Conservation (phyloP, 83 land plant genomes). For the Larix sibirica region DNA sequence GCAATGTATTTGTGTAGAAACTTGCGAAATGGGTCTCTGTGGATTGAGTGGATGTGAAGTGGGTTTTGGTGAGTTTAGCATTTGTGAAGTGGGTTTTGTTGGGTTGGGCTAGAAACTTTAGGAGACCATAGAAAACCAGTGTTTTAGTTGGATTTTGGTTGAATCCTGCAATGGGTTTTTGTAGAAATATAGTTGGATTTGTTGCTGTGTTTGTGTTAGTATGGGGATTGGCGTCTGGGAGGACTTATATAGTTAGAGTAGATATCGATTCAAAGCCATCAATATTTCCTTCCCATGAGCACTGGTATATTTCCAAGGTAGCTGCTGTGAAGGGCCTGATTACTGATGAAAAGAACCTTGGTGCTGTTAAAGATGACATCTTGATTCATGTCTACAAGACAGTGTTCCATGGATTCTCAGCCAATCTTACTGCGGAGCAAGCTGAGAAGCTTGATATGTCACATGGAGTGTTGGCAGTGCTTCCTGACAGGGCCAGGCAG, state of each 20-base stretch:
- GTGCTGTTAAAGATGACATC: not conserved
- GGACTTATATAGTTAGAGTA: constrained; percentile 21
- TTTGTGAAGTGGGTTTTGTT: too few relatives aligned
- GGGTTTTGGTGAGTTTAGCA: too few relatives aligned
- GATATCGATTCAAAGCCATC: constrained; percentile 13
- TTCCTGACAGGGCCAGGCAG: constrained; percentile 54
- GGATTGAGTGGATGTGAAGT: too few relatives aligned
- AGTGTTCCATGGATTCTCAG: constrained; percentile 81
- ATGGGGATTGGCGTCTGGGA: too few relatives aligned
- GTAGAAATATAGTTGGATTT: too few relatives aligned
- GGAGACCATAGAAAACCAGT: too few relatives aligned
- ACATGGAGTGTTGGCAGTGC: constrained; percentile 56
- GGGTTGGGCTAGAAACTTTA: too few relatives aligned
- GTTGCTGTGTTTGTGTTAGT: too few relatives aligned
- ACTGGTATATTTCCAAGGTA: constrained; percentile 17
- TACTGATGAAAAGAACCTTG: not conserved
- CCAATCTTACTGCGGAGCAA: constrained; percentile 29
- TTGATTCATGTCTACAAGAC: constrained; percentile 62
- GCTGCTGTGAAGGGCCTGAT: constrained; percentile 19
- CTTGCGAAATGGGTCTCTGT: too few relatives aligned
- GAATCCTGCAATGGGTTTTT: too few relatives aligned
- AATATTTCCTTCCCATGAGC: constrained; percentile 5
- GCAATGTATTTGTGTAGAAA: too few relatives aligned
- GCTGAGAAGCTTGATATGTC: constrained; percentile 29
- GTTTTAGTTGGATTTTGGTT: too few relatives aligned